phyloP scores from a whole-genome alignment of 768 basidiomycete genomes.

The Pleurotus giganteus region DNA sequence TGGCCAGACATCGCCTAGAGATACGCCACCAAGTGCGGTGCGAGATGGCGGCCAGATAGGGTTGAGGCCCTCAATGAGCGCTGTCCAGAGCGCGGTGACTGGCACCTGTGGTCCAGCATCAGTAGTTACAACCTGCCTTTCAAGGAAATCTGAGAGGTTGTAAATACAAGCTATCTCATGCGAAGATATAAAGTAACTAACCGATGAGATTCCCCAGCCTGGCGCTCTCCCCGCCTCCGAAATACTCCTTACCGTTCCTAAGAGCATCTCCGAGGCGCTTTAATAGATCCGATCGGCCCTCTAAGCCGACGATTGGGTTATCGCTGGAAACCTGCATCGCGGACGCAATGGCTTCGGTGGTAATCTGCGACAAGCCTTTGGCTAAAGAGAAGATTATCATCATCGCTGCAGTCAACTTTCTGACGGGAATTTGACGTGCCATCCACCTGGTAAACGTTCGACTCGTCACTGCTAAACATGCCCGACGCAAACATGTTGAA shows the following conservation, averaged over 20 bases:
- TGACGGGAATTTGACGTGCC: conserved; percentile 46
- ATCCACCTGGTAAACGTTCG: conserved; percentile 74
- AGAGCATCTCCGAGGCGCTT: conserved; percentile 73
- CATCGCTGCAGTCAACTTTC: neutral
- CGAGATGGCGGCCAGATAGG: conserved; percentile 87
- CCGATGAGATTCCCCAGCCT: conserved; percentile 84
- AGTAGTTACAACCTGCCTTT: conserved; percentile 46
- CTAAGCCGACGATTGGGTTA: conserved; percentile 90
- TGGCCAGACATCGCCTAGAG: conserved; percentile 94
- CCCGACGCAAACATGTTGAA: conserved; percentile 86
- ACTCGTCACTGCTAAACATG: conserved; percentile 67
- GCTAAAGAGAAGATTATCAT: conserved; percentile 40
- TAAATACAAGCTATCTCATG: neutral
- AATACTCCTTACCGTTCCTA: conserved; percentile 59
- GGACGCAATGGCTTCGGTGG: conserved; percentile 51
- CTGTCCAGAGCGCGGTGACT: conserved; percentile 76
- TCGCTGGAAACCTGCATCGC: conserved; percentile 76
- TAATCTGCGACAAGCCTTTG: conserved; percentile 64
- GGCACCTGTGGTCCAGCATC: conserved; percentile 51
- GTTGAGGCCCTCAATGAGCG: conserved; percentile 78
- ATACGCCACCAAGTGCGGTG: conserved; percentile 58
- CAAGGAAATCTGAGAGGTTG: conserved; percentile 59
- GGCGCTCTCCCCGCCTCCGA: conserved; percentile 54
- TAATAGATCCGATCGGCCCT: conserved; percentile 80
- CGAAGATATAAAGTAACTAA: conserved; percentile 25